These are phyloP conservation scores for Fusarium siculi DNA, from an alignment of 2,329 filamentous ascomycete genomes.

Conservation along the genomic window DNA sequence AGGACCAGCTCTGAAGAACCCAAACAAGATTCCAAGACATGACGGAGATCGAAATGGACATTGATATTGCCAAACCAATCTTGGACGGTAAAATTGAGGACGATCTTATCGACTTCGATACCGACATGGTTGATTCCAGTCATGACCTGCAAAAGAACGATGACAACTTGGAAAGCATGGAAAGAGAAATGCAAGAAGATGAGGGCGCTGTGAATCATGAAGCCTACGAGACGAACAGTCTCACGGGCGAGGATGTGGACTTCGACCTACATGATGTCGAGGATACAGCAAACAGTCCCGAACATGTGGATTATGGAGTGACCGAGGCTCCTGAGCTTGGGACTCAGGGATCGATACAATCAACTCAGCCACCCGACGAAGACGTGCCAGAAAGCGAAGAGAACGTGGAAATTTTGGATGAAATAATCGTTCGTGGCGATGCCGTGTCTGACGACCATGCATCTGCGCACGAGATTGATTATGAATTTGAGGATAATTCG, in stretches of 20 bases:
- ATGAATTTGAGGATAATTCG: slow-evolving; percentile 42
- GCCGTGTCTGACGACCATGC: slow-evolving; percentile 19
- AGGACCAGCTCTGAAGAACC: background rate
- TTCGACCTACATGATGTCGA: slow-evolving; percentile 24
- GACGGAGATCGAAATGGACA: slow-evolving; percentile 49
- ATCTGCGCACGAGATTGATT: slow-evolving; percentile 46
- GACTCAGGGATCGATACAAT: slow-evolving; percentile 19
- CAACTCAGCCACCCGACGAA: background rate
- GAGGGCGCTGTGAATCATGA: slow-evolving; percentile 33
- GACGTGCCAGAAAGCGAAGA: slow-evolving; percentile 8
- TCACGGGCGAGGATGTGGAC: slow-evolving; percentile 38
- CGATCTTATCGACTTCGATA: slow-evolving; percentile 54
- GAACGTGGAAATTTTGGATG: slow-evolving; percentile 4
- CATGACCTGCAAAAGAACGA: slow-evolving; percentile 15
- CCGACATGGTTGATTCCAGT: slow-evolving; percentile 45
- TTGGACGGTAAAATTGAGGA: slow-evolving; percentile 44
- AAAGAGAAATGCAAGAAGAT: slow-evolving; percentile 33
- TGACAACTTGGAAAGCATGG: slow-evolving; percentile 9
- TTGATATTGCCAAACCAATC: slow-evolving; percentile 44
- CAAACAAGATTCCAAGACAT: slow-evolving; percentile 23
- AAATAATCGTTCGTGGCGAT: slow-evolving; percentile 3
- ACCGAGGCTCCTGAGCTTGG: slow-evolving; percentile 12
- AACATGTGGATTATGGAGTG: slow-evolving; percentile 11
- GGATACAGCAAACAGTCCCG: slow-evolving; percentile 11
- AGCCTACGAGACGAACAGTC: slow-evolving; percentile 34